Percentiles rank a stretch among this genome's conserved stretches.
phyloP scores from a whole-genome alignment of 192 early-diverging fungal genomes.

The Umbelopsis sp. region DNA sequence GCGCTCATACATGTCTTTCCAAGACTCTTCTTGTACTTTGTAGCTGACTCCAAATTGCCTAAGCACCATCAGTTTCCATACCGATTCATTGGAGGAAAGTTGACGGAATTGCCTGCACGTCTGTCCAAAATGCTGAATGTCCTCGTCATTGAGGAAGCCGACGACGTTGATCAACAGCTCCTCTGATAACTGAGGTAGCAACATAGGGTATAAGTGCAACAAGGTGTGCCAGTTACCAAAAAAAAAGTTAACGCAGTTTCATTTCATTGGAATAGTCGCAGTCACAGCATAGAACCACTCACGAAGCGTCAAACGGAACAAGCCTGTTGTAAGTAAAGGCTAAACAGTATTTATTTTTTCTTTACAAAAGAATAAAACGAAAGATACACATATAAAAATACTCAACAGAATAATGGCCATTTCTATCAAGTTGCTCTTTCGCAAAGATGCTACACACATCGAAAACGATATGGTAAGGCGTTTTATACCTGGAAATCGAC shows the following conservation, averaged over 20 bases:
- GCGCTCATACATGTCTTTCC: conserved; percentile 30
- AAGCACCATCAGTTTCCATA: conserved; percentile 34
- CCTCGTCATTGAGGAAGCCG: conserved; percentile 2
- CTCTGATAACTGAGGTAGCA: background rate
- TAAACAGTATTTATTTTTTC: no score
- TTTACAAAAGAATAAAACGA: no score
- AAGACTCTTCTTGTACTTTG: conserved; percentile 26
- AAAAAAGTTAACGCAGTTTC: background rate
- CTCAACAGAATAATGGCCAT: no score
- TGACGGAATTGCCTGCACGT: conserved; percentile 6
- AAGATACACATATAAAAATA: no score
- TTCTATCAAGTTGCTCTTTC: no score
- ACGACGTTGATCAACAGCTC: conserved; percentile 3
- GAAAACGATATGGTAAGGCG: no score
- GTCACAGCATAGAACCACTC: no score
- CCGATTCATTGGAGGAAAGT: conserved; percentile 20
- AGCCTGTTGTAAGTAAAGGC: no score
- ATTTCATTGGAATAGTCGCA: no score
- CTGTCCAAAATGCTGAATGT: background rate
- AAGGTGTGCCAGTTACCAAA: background rate
- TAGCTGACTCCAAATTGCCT: conserved; percentile 36
- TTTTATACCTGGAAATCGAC: no score
- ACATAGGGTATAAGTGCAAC: background rate
- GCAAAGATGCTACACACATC: no score
- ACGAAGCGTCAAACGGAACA: no score